Evolutionary conservation across 2,329 filamentous ascomycete species (phyloP).

Genomic region (Curvularia lunata): DNA sequence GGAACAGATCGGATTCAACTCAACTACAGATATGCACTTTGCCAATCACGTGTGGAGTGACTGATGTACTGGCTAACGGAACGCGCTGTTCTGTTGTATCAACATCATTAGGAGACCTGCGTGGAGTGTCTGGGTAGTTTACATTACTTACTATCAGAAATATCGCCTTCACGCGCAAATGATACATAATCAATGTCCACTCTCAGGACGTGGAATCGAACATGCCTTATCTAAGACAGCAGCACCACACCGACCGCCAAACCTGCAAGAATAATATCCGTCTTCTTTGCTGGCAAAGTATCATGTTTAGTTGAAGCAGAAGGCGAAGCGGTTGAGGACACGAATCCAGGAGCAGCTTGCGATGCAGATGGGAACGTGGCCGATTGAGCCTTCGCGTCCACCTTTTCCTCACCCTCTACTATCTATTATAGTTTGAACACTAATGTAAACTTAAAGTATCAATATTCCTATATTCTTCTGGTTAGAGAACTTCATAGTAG

Average conservation of each 20-base stretch:
- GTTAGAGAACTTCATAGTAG: no score
- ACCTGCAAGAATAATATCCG: neutral
- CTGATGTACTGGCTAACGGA: neutral
- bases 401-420: neutral
- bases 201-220: neutral
- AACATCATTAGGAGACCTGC: neutral
- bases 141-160: neutral
- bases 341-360: neutral
- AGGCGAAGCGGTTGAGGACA: neutral
- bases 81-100: neutral
- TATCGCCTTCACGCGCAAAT: neutral
- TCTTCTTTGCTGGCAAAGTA: neutral
- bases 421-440: no score
- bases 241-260: neutral
- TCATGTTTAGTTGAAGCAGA: neutral
- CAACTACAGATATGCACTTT: no score
- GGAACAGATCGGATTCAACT: neutral
- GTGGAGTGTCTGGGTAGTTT: neutral
- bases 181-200: neutral
- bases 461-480: no score
- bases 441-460: no score
- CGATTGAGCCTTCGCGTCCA: neutral
- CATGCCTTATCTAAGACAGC: neutral
- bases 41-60: neutral
- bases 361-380: neutral